A percentile compares a stretch with the other conserved stretches of the same genome.
phyloP scores from a whole-genome alignment of 1,139 yeast genomes.

The Suhomyces coccinellae region DNA sequence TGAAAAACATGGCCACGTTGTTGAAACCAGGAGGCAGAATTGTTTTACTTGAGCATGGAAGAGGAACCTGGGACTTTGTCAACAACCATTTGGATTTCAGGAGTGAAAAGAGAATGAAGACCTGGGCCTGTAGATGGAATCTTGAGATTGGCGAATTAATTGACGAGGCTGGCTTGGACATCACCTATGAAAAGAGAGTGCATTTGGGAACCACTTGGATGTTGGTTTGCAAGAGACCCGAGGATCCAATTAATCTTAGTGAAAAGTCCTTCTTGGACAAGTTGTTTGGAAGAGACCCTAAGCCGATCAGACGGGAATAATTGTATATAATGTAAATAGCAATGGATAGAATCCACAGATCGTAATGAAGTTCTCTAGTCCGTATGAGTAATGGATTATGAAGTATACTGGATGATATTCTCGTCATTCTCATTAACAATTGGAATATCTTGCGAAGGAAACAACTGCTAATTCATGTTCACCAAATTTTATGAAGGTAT shows the following conservation, averaged over 20 bases:
- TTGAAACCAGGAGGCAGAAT: conserved; percentile 91
- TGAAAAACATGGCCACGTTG: conserved; percentile 68
- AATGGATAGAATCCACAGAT: not conserved
- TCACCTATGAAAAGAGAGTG: conserved; percentile 74
- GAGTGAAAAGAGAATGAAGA: conserved; percentile 78
- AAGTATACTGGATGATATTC: too few species aligned
- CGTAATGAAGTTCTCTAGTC: too few species aligned
- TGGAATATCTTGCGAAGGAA: too few species aligned
- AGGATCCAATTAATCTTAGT: conserved; percentile 51
- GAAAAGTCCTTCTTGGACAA: conserved; percentile 48
- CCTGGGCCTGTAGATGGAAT: conserved; percentile 99
- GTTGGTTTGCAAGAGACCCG: conserved; percentile 70
- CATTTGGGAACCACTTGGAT: conserved; percentile 97
- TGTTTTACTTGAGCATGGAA: conserved; percentile 86
- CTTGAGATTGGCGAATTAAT: conserved; percentile 85
- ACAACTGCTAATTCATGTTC: too few species aligned
- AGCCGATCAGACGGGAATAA: conserved; percentile 26
- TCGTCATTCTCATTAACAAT: too few species aligned
- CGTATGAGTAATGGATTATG: too few species aligned
- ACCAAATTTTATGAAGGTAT: too few species aligned
- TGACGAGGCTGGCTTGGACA: conserved; percentile 79
- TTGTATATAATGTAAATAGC: conserved; percentile 17
- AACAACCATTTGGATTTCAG: conserved; percentile 81
- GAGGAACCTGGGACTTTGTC: conserved; percentile 75
- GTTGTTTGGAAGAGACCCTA: conserved; percentile 41